These are phyloP conservation scores for Lagerstroemia speciosa DNA, from an alignment of 345 rosid species.

Conservation along the genomic window DNA sequence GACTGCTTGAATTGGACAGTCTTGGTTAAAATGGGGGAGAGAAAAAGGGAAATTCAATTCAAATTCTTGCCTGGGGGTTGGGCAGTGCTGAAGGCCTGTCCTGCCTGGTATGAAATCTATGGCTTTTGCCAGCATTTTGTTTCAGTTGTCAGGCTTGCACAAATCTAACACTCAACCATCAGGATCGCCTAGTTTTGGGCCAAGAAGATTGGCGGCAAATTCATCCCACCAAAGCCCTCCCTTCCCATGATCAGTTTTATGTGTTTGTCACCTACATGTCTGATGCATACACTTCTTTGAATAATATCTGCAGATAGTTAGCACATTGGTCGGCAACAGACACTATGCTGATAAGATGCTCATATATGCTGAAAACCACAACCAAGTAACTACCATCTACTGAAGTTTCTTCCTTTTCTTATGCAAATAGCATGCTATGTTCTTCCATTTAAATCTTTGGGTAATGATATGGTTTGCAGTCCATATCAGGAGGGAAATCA, in stretches of 20 bases:
- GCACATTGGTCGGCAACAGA: constrained; percentile 58
- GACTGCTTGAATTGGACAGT: too few species aligned
- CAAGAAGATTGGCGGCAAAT: background rate
- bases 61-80: too few species aligned
- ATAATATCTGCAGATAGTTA: constrained; percentile 51
- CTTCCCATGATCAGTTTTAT: background rate
- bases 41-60: too few species aligned
- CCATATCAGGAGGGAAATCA: constrained; percentile 88
- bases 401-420: constrained; percentile 7
- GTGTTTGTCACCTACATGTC: background rate
- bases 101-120: background rate
- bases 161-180: background rate
- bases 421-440: constrained; percentile 6
- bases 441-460: background rate
- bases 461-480: constrained; percentile 30
- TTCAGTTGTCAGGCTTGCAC: background rate
- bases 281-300: background rate
- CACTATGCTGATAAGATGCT: constrained; percentile 77
- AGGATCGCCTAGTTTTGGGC: background rate
- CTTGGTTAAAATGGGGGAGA: too few species aligned
- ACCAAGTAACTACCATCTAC: constrained; percentile 45
- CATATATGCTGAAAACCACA: constrained; percentile 70
- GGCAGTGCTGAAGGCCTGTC: too few species aligned
- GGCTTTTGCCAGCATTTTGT: background rate
- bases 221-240: background rate